Evolutionary conservation across 352 stramenopile species (phyloP).

Genomic region (Phytophthora melonis): DNA sequence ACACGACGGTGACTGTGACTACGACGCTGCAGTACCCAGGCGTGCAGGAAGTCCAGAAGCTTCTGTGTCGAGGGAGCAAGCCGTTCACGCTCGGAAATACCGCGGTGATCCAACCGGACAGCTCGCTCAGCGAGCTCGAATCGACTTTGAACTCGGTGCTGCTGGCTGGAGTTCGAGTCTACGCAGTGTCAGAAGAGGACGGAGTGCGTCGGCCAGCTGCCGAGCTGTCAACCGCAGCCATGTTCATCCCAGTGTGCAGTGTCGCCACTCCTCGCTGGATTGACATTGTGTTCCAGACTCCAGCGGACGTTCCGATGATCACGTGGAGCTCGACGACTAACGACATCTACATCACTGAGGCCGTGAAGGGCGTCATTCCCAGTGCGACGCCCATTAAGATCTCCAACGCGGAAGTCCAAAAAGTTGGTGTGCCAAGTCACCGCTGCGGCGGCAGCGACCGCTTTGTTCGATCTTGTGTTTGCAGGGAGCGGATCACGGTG

Average conservation of each 20-base stretch:
- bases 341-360: constrained; percentile 70
- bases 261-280: constrained; percentile 47
- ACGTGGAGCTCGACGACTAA: constrained; percentile 64
- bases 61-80: constrained; percentile 58
- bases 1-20: constrained; percentile 59
- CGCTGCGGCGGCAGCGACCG: constrained; percentile 26
- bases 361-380: constrained; percentile 55
- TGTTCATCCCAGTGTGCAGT: constrained; percentile 72
- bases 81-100: constrained; percentile 50
- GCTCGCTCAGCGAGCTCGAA: constrained; percentile 62
- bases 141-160: constrained; percentile 61
- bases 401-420: constrained; percentile 67
- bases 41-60: constrained; percentile 74
- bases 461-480: constrained; percentile 69
- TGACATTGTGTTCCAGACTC: constrained; percentile 74
- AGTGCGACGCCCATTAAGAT: constrained; percentile 51
- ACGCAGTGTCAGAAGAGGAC: constrained; percentile 25
- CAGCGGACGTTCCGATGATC: constrained; percentile 57
- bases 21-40: constrained; percentile 68
- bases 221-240: constrained; percentile 33
- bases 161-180: constrained; percentile 56
- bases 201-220: constrained; percentile 30
- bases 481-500: constrained; percentile 45
- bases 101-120: constrained; percentile 45
- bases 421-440: constrained; percentile 63